Evolutionary conservation across 2,329 filamentous ascomycete genomes (phyloP), one percentile per base, ranked within the genome.

Genomic region (Pseudopyricularia cyperi): DNA sequence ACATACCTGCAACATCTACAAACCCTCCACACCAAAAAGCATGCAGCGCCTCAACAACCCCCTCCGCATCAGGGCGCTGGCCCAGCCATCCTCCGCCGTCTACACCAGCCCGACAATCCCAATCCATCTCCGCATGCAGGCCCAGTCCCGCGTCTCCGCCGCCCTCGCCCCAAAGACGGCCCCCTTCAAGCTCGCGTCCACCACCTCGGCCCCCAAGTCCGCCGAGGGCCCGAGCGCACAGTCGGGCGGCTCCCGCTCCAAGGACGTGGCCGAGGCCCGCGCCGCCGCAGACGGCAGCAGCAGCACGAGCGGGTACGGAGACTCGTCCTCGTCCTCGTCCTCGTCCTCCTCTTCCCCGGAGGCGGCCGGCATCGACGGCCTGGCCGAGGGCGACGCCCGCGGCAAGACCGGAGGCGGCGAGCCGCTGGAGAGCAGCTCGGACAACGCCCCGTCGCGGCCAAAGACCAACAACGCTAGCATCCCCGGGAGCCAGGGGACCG

Each of bases 391-490:
- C 12, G 56, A 57, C 0, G 62, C 62, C 2, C 66, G 61, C 24
- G 70, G 70, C 11, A 57, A 60, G 7, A 71, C 69, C 0, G 70
- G 69, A 1, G 69, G 70, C 7, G 69, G 69, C 3, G 52, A 65
- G 30, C 53, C 64, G 0, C 68, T 72, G 5, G 54, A 57, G 2
- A 63, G 65, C 53, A 51, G 28, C 24, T 65, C 60, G 2, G 52
- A 57, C 30, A 59, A 66, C 39, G 62, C 67, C 2, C 67, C 69
- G 3, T 63, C 72, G 1, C 62, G 70, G 58, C 77, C 77, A 53
- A 79, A 77, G 65, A 72, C 80, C 55, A 62, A 65, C 53, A 77
- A 75, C 58, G 67, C 70, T 53, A 68, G 68, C 55, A 64, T 74
- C 9, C 67, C 69, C 0, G 68, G 66, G 3, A 55, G 57, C 3